These are phyloP conservation scores for Xylaria intraflava DNA, from an alignment of 495 filamentous ascomycete species.

Conservation along the genomic window DNA sequence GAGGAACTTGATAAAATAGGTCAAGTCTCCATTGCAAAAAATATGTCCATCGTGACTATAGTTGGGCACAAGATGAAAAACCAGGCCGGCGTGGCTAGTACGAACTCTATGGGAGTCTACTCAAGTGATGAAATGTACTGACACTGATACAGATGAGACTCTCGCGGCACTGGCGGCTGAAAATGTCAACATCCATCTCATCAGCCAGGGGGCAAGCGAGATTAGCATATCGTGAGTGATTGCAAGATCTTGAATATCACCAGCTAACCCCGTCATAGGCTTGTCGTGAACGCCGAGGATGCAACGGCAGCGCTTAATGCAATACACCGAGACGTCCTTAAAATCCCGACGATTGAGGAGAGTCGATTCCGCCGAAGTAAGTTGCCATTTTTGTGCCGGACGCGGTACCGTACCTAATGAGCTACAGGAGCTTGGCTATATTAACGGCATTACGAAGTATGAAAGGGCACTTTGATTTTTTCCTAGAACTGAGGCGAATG, in stretches of 20 bases:
- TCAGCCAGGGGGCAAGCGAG: conserved; percentile 38
- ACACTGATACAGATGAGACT: conserved; percentile 27
- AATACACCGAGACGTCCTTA: conserved; percentile 35
- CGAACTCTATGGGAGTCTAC: conserved; percentile 5
- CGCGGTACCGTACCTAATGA: neutral
- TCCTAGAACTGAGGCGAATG: too few relatives aligned
- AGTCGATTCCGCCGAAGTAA: conserved; percentile 28
- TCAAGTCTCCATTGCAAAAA: conserved; percentile 22
- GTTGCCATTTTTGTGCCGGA: neutral
- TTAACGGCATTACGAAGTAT: neutral
- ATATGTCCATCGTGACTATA: conserved; percentile 37
- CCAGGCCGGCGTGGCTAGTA: conserved; percentile 34
- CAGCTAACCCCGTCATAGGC: conserved; percentile 11
- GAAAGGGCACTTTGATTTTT: neutral
- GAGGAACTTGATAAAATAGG: conserved; percentile 29
- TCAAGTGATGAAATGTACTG: neutral
- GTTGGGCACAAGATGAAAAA: conserved; percentile 39
- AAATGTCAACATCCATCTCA: conserved; percentile 34
- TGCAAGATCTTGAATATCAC: neutral
- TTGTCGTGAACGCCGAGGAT: conserved; percentile 33
- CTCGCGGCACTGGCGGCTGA: conserved; percentile 32
- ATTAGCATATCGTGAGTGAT: conserved; percentile 35
- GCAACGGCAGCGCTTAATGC: conserved; percentile 33
- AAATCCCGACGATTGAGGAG: conserved; percentile 31
- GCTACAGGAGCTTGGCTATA: conserved; percentile 10